Conservation (phyloP, 164 flowering plant genomes). For the Magnolia officinalis region DNA sequence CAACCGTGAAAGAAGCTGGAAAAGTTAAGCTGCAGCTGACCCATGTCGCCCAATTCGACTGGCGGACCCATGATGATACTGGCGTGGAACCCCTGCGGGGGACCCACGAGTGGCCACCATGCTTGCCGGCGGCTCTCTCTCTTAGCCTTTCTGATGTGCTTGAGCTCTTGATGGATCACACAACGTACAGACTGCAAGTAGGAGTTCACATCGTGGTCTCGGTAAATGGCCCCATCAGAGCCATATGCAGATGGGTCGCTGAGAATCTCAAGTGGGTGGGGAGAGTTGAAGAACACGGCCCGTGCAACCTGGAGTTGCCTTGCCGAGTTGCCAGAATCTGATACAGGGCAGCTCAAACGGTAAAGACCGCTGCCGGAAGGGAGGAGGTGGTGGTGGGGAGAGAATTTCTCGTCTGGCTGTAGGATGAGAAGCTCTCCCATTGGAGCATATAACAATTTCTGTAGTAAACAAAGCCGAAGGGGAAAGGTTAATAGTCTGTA, state of each 20-base stretch:
- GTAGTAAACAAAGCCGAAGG: slow-evolving; percentile 14
- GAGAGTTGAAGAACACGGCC: slow-evolving; percentile 60
- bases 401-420: slow-evolving; percentile 79
- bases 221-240: slow-evolving; percentile 59
- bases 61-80: slow-evolving; percentile 28
- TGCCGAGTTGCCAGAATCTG: slow-evolving; percentile 37
- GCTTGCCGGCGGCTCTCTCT: slow-evolving; percentile 51
- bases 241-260: slow-evolving; percentile 87
- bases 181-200: slow-evolving; percentile 52
- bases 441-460: slow-evolving; percentile 75
- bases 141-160: slow-evolving; percentile 46
- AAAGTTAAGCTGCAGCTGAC: slow-evolving; percentile 36
- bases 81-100: slow-evolving; percentile 18
- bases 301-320: slow-evolving; percentile 62
- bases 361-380: slow-evolving; percentile 93
- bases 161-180: slow-evolving; percentile 69
- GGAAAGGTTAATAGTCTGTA: too few relatives aligned
- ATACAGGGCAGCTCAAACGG: slow-evolving; percentile 30
- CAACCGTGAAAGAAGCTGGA: slow-evolving; percentile 45
- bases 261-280: slow-evolving; percentile 89
- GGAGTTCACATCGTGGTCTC: slow-evolving; percentile 89
- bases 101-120: slow-evolving; percentile 67
- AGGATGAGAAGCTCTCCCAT: slow-evolving; percentile 88
- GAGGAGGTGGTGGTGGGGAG: slow-evolving; percentile 84
- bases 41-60: slow-evolving; percentile 7